Evolutionary conservation across 768 basidiomycete genomes (phyloP).

Genomic region (Naganishia vaughanmartiniae): DNA sequence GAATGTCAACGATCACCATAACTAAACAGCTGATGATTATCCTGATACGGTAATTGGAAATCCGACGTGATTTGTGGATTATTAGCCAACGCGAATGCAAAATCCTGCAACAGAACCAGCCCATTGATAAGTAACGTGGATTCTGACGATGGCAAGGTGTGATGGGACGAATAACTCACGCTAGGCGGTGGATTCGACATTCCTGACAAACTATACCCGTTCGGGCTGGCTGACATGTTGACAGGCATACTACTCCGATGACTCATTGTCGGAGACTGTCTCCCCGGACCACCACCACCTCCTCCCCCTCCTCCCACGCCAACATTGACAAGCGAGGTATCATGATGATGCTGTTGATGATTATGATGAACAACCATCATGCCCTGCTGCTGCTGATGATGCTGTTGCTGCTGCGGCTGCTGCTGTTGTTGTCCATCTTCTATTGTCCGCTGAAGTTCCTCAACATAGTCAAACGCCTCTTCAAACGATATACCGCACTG

Average conservation of each 20-base stretch:
- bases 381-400: too few relatives aligned
- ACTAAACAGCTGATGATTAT: constrained; percentile 22
- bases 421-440: background rate
- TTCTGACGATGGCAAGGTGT: too few relatives aligned
- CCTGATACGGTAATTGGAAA: constrained; percentile 17
- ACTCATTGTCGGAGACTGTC: constrained; percentile 1
- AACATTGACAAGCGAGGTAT: too few relatives aligned
- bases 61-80: constrained; percentile 13
- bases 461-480: constrained; percentile 74
- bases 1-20: constrained; percentile 11
- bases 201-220: constrained; percentile 12
- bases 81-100: constrained; percentile 15
- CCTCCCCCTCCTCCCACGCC: too few relatives aligned
- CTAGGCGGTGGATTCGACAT: constrained; percentile 21
- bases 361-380: too few relatives aligned
- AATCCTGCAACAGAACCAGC: background rate
- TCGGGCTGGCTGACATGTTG: constrained; percentile 10
- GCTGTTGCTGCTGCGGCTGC: background rate
- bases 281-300: background rate
- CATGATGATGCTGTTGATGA: too few relatives aligned
- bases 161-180: background rate
- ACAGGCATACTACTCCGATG: constrained; percentile 4
- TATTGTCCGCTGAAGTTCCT: constrained; percentile 57
- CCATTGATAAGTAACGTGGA: background rate
- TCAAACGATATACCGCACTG: constrained; percentile 70